Conservation (phyloP, 2,329 filamentous ascomycete genomes). For the Penicillium hordei region DNA sequence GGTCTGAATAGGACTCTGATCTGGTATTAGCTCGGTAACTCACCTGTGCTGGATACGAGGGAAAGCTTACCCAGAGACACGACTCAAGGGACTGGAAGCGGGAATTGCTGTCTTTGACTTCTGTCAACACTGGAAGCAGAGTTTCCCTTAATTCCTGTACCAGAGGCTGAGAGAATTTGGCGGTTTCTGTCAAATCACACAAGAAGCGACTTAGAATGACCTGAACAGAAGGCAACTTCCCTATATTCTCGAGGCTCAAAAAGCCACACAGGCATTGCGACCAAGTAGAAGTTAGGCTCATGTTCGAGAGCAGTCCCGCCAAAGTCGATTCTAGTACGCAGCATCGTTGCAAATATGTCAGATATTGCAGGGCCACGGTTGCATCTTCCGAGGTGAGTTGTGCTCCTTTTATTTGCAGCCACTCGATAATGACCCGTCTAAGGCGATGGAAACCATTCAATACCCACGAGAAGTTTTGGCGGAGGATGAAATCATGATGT, state of each 20-base stretch:
- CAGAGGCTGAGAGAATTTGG: constrained; percentile 19
- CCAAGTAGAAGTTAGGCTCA: constrained; percentile 30
- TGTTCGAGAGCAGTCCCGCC: constrained; percentile 24
- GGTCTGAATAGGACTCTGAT: constrained; percentile 27
- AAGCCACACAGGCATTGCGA: constrained; percentile 35
- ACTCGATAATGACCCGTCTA: constrained; percentile 32
- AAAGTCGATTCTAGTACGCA: constrained; percentile 23
- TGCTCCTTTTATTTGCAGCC: constrained; percentile 25
- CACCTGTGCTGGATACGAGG: background rate
- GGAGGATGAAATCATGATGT: constrained; percentile 24
- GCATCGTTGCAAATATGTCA: constrained; percentile 25
- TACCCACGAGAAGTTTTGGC: constrained; percentile 37
- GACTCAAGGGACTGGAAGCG: constrained; percentile 26
- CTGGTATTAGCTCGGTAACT: constrained; percentile 16
- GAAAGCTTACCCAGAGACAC: constrained; percentile 34
- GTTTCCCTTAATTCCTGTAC: constrained; percentile 27
- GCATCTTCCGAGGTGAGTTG: constrained; percentile 19
- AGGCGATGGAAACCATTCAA: constrained; percentile 37
- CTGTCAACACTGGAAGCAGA: constrained; percentile 27
- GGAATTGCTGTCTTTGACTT: constrained; percentile 23
- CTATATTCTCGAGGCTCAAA: constrained; percentile 25
- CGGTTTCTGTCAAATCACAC: constrained; percentile 25
- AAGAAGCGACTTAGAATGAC: constrained; percentile 31
- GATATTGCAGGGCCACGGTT: constrained; percentile 28
- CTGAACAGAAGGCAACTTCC: constrained; percentile 31